Percentiles rank a stretch among this genome's conserved stretches.
Conservation (phyloP, 139 green algal species). For the Pseudopediastrum boryanum region DNA sequence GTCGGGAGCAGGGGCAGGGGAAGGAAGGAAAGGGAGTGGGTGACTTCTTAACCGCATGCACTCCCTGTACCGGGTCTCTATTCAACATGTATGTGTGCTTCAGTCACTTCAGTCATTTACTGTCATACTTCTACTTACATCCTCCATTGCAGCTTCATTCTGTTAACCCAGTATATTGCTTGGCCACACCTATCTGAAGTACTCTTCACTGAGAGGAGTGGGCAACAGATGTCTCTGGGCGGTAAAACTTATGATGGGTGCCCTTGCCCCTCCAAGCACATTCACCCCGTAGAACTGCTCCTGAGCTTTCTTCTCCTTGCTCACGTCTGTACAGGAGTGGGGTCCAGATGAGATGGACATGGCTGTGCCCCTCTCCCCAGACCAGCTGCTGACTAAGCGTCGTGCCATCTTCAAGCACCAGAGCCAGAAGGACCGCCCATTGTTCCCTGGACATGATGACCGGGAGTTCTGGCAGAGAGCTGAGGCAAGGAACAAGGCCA, state of each 20-base stretch:
- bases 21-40: not conserved
- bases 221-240: not conserved
- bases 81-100: not conserved
- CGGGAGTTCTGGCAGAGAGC: slow-evolving; percentile 47
- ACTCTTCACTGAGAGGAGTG: not conserved
- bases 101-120: not conserved
- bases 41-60: too few relatives aligned
- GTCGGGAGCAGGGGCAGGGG: not conserved
- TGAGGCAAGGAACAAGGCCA: slow-evolving; percentile 34
- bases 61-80: too few relatives aligned
- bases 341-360: slow-evolving; percentile 34
- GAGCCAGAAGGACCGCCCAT: slow-evolving; percentile 21
- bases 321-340: slow-evolving; percentile 29
- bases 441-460: slow-evolving; percentile 24
- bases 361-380: slow-evolving; percentile 31
- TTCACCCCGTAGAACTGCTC: not conserved
- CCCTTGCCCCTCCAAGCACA: not conserved
- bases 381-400: slow-evolving; percentile 32
- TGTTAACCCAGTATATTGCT: not conserved
- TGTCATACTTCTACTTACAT: not conserved
- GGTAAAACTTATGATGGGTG: not conserved
- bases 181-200: not conserved
- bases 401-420: slow-evolving; percentile 45
- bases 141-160: not conserved
- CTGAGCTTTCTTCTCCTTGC: not conserved